Percentiles rank a stretch among this genome's conserved stretches.
phyloP scores from a whole-genome alignment of 2,329 filamentous ascomycete genomes.

The Elsinoe perseae region DNA sequence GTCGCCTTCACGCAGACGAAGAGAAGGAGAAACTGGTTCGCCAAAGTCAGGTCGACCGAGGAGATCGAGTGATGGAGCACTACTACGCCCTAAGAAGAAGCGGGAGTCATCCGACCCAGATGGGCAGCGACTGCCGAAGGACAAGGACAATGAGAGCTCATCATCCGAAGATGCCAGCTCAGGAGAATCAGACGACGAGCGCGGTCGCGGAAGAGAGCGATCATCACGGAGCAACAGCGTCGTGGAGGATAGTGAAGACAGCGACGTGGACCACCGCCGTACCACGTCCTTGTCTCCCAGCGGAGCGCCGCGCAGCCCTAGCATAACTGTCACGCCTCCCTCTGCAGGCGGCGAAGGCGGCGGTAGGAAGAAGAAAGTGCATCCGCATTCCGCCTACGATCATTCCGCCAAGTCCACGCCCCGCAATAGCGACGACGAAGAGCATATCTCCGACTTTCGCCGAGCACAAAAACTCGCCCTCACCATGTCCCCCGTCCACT shows the following conservation, averaged over 20 bases:
- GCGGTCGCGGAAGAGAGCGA: constrained; percentile 28
- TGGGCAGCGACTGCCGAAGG: constrained; percentile 20
- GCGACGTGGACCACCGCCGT: constrained; percentile 15
- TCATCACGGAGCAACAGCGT: constrained; percentile 19
- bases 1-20: constrained; percentile 23
- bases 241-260: constrained; percentile 14
- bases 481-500: constrained; percentile 70
- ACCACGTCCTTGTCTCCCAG: constrained; percentile 7
- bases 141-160: constrained; percentile 28
- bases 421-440: constrained; percentile 78
- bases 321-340: constrained; percentile 24
- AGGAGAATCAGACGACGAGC: constrained; percentile 25
- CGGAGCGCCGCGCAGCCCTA: constrained; percentile 20
- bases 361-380: constrained; percentile 44
- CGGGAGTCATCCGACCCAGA: constrained; percentile 23
- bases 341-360: constrained; percentile 14
- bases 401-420: constrained; percentile 52
- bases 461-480: constrained; percentile 78
- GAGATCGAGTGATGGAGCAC: constrained; percentile 11
- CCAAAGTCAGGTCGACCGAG: constrained; percentile 11
- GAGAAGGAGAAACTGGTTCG: not conserved
- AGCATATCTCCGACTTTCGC: constrained; percentile 75
- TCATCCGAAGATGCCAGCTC: constrained; percentile 27
- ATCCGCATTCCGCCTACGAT: constrained; percentile 81
- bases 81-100: constrained; percentile 19